phyloP scores from a whole-genome alignment of 2,329 filamentous ascomycete species.

The Fusarium equiseti region DNA sequence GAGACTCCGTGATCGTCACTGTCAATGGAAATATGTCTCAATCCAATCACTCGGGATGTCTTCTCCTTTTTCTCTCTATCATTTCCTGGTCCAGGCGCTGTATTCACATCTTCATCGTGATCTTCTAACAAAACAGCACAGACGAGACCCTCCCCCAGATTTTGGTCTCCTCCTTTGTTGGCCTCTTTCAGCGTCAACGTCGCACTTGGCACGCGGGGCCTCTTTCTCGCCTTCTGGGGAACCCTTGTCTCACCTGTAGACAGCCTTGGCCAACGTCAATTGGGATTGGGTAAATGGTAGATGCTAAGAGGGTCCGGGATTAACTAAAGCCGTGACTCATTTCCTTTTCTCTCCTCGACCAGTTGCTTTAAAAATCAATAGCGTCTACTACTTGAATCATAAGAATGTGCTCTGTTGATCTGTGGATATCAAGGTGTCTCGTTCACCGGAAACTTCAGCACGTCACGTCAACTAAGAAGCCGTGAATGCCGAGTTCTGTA shows the following conservation, averaged over 20 bases:
- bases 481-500: neutral
- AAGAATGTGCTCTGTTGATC: neutral
- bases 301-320: slow-evolving; percentile 26
- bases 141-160: slow-evolving; percentile 29
- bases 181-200: slow-evolving; percentile 8
- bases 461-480: neutral
- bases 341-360: neutral
- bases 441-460: neutral
- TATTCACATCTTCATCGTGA: neutral
- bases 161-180: neutral
- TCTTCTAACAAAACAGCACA: slow-evolving; percentile 2
- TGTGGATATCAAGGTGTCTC: slow-evolving; percentile 3
- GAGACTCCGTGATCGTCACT: slow-evolving; percentile 18
- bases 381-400: neutral
- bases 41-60: neutral
- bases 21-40: slow-evolving; percentile 8
- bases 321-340: slow-evolving; percentile 2
- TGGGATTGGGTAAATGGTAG: neutral
- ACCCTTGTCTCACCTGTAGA: slow-evolving; percentile 8
- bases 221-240: slow-evolving; percentile 4
- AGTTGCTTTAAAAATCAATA: neutral
- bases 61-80: neutral
- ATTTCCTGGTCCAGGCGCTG: neutral
- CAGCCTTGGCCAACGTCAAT: neutral
- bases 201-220: slow-evolving; percentile 34